Evolutionary conservation across 2,329 filamentous ascomycete genomes (phyloP), one percentile per base, ranked within the genome.

Genomic region (Colletotrichum magnum): DNA sequence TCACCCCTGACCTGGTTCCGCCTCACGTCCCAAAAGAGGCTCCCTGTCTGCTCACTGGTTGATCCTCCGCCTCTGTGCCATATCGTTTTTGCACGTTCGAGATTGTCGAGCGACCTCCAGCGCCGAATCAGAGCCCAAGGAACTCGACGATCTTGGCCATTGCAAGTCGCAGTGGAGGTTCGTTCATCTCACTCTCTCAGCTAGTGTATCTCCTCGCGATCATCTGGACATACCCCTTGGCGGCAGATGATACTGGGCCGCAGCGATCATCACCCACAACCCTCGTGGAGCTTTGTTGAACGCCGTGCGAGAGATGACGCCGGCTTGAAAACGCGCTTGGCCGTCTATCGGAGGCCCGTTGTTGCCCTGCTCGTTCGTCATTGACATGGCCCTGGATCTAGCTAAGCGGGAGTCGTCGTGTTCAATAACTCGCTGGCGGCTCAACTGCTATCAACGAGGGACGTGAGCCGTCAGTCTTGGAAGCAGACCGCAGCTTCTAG

Each of bases 1-100:
- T 36, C 21, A 64, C 68, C 67, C 68, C 68, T 70, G 67, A 57
- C 63, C 54, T 69, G 43, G 62, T 51, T 52, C 54, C 64, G 21
- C 58, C 64, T 32, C 32, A 18, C 12, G 16, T 63, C 57, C 68
- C 58, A 58, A 63, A 58, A 48, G 64, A 63, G 64, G 39, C 47
- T 63, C 64, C 64, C 64, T 63, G 68, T 58, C 43, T 50, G 21
- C 41, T 58, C 47, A 70, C 52, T 63, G 64, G 64, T 18, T 18
- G 64, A 68, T 62, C 51, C 21, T 54, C 62, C 28, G 28, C 66
- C 50, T 60, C 48, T 56, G n/a, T 41, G 62, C 54, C 36, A 70
- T 63, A 54, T 63, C 39, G 21, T 58, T 53, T n/a, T 50, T 39
- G 39, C 52, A 58, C 58, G 41, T 52, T 63, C 58, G 18, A 67